Conservation (phyloP, 2,329 filamentous ascomycete species). For the Talaromyces sp. region DNA sequence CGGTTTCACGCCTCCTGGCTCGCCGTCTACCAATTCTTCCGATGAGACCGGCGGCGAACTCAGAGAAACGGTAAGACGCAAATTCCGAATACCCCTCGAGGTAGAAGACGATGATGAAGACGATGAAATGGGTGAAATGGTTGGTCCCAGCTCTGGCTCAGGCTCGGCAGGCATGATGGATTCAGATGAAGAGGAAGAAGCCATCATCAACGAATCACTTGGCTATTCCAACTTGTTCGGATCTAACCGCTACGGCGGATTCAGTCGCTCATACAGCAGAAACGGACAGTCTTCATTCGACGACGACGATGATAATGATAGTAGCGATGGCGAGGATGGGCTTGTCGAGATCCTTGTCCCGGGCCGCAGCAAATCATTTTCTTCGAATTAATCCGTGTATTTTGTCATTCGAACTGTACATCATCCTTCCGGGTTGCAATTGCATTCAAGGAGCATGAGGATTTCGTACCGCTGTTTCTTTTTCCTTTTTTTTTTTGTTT, state of each 20-base stretch:
- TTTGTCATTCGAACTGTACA: constrained; percentile 8
- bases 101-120: constrained; percentile 50
- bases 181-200: constrained; percentile 51
- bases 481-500: background rate
- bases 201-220: constrained; percentile 57
- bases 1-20: constrained; percentile 36
- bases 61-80: constrained; percentile 34
- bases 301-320: constrained; percentile 41
- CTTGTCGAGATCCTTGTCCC: constrained; percentile 44
- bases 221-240: constrained; percentile 64
- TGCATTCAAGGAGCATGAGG: constrained; percentile 9
- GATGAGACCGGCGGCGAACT: constrained; percentile 37
- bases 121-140: constrained; percentile 47
- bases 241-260: constrained; percentile 39
- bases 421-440: constrained; percentile 9
- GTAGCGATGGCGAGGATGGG: constrained; percentile 38
- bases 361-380: constrained; percentile 32
- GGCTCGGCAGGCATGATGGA: constrained; percentile 39
- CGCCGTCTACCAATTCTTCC: constrained; percentile 38
- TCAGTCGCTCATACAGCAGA: constrained; percentile 28
- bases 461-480: background rate
- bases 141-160: constrained; percentile 37
- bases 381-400: constrained; percentile 11
- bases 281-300: constrained; percentile 25
- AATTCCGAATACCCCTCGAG: constrained; percentile 51